A percentile compares a stretch with the other conserved stretches of the same genome.
These are phyloP conservation scores for Tetracladium setigerum DNA, from an alignment of 495 filamentous ascomycete species.

Conservation along the genomic window DNA sequence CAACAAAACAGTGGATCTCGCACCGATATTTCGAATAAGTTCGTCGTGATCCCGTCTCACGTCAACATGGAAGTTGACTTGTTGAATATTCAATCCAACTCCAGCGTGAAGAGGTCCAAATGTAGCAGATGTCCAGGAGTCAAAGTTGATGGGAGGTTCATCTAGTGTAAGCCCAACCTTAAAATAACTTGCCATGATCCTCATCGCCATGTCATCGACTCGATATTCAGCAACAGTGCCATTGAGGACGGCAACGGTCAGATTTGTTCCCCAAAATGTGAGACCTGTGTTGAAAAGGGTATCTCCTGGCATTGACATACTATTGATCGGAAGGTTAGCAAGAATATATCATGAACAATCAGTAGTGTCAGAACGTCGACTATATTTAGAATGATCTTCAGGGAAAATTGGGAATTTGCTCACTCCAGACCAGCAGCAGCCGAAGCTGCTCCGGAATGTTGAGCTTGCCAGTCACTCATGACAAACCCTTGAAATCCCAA, in stretches of 20 bases:
- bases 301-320: slow-evolving; percentile 91
- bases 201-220: slow-evolving; percentile 83
- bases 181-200: slow-evolving; percentile 91
- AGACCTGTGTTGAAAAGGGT: slow-evolving; percentile 60
- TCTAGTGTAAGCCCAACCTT: slow-evolving; percentile 56
- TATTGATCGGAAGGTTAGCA: no score
- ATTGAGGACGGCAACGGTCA: slow-evolving; percentile 81
- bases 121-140: slow-evolving; percentile 75
- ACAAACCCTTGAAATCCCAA: slow-evolving; percentile 92
- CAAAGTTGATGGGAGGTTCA: slow-evolving; percentile 71
- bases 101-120: slow-evolving; percentile 60
- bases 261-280: slow-evolving; percentile 82
- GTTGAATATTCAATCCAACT: slow-evolving; percentile 50
- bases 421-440: slow-evolving; percentile 75
- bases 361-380: no score
- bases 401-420: no score
- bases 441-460: slow-evolving; percentile 71
- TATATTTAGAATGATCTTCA: no score
- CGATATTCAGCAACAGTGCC: slow-evolving; percentile 88
- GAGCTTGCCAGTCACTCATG: slow-evolving; percentile 86
- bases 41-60: slow-evolving; percentile 66
- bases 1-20: slow-evolving; percentile 77
- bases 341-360: no score
- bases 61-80: slow-evolving; percentile 83
- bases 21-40: slow-evolving; percentile 64